Evolutionary conservation across 345 rosid species (phyloP), one percentile per base, ranked within the genome.

Genomic region (Melastoma malabathricum): DNA sequence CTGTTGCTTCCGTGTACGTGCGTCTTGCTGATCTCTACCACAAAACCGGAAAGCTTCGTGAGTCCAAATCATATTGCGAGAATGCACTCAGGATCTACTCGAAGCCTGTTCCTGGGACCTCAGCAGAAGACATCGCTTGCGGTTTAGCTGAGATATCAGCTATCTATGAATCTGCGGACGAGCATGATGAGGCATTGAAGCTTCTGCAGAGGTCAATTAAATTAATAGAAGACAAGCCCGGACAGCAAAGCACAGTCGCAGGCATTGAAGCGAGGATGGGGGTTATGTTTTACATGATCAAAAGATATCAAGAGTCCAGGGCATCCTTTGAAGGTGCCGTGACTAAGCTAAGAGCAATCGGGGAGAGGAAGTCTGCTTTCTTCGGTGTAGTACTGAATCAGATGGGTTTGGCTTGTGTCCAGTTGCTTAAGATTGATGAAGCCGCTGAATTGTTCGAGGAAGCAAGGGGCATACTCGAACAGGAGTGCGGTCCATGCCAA

Each of bases 371-470:
- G 49, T 88, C 97, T 0, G 89, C 97, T 29, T 88, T 88, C 80
- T 88, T 93, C 16, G 99, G 96, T 44, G 97, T 93, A 50, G 83
- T 88, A 46, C 57, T 93, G 76, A 93, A 93, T 79, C 99, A 93
- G 76, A 93, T 93, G 99, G 99, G 95, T 18, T 73, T 93, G 72
- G 87, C 96, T n/a, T 85, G 94, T 63, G 95, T 93, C 18, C 99
- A 85, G 64, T 69, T 93, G 62, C 88, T 93, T 77, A 88, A 88
- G 79, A 88, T 93, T 9, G 97, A 93, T 8, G 97, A 93, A 68
- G 97, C 99, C 18, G 79, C 82, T n/a, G 97, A 88, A 60, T 76
- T 85, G 61, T 93, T 93, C 60, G 94, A 88, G 73, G 97, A 88
- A 72, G 94, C 97, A 8, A 85, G 89, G 67, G 70, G 55, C 2